Conservation (phyloP, 345 rosid genomes). For the Combretum micranthum region DNA sequence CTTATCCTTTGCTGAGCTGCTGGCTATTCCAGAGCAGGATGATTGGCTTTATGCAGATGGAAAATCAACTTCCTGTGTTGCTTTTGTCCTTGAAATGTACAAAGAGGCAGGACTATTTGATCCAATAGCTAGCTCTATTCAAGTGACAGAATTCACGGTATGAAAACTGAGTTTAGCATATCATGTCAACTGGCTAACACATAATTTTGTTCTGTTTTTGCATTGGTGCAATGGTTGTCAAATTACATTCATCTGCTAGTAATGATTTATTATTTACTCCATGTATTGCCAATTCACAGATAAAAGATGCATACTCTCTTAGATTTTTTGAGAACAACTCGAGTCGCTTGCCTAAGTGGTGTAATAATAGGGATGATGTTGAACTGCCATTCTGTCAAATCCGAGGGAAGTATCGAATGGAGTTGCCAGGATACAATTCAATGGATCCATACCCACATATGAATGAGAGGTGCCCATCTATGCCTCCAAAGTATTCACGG, state of each 20-base stretch:
- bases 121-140: conserved; percentile 55
- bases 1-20: conserved; percentile 72
- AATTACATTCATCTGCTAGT: neutral
- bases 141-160: conserved; percentile 97
- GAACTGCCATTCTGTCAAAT: conserved; percentile 91
- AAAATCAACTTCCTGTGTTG: conserved; percentile 87
- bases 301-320: conserved; percentile 71
- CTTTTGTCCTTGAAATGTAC: conserved; percentile 88
- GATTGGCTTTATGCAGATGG: conserved; percentile 92
- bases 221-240: neutral
- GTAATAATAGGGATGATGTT: conserved; percentile 71
- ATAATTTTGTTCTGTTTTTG: neutral
- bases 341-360: conserved; percentile 86
- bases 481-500: conserved; percentile 78
- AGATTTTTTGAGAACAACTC: conserved; percentile 68
- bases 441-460: conserved; percentile 84
- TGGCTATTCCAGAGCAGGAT: conserved; percentile 95
- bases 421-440: conserved; percentile 81
- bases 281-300: conserved; percentile 8
- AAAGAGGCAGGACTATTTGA: conserved; percentile 90
- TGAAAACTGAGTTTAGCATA: conserved; percentile 7
- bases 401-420: conserved; percentile 86
- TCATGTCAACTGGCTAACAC: neutral
- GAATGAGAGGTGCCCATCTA: conserved; percentile 84
- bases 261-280: neutral